These are phyloP conservation scores for Globisporangium yorkense DNA, from an alignment of 352 stramenopile genomes.

Conservation along the genomic window DNA sequence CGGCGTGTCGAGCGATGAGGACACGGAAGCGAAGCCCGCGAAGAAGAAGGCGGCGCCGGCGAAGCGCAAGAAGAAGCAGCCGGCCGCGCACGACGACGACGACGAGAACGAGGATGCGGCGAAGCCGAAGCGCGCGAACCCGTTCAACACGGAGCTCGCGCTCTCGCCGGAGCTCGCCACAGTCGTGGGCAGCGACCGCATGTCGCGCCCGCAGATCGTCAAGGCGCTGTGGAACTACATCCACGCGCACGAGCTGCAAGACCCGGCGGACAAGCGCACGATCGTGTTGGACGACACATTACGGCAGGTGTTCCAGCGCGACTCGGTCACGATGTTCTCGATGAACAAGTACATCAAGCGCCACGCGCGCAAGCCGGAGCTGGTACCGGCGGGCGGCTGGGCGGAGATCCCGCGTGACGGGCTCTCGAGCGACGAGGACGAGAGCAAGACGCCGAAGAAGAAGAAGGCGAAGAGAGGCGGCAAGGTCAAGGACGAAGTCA, in stretches of 20 bases:
- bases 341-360: constrained; percentile 90
- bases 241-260: constrained; percentile 91
- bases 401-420: constrained; percentile 63
- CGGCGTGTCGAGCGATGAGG: constrained; percentile 78
- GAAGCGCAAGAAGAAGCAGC: constrained; percentile 47
- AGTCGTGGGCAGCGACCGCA: constrained; percentile 76
- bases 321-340: constrained; percentile 85
- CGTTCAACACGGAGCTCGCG: constrained; percentile 73
- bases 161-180: constrained; percentile 69
- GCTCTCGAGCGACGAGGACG: constrained; percentile 77
- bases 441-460: constrained; percentile 37
- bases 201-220: constrained; percentile 90
- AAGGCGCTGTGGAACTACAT: constrained; percentile 97
- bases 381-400: constrained; percentile 68
- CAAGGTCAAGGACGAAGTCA: constrained; percentile 5
- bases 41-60: constrained; percentile 59
- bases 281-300: constrained; percentile 91
- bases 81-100: constrained; percentile 13
- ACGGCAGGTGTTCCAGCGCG: constrained; percentile 72
- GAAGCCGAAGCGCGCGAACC: constrained; percentile 56
- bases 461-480: constrained; percentile 5
- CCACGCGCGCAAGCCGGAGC: constrained; percentile 65
- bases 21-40: constrained; percentile 42
- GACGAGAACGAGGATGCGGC: constrained; percentile 30
- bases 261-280: constrained; percentile 91